Evolutionary conservation across 768 basidiomycete species (phyloP), one percentile per base, ranked within the genome.

Genomic region (Trametes punicea): DNA sequence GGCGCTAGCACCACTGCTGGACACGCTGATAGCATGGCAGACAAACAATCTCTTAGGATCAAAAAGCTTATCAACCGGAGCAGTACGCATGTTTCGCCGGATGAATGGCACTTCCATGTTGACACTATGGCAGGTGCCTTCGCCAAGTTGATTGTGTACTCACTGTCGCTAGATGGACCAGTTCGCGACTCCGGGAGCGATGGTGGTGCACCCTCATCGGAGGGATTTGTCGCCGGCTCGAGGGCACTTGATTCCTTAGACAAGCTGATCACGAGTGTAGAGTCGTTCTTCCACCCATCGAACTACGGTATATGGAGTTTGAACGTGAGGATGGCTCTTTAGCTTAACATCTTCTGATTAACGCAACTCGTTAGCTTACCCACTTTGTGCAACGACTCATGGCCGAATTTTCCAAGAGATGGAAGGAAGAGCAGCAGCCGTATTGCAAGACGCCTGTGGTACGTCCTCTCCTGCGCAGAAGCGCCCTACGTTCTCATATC

Each of bases 251-350:
- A 96, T 64, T 86, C 91, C 13, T 75, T 98, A 25, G 90, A 91
- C 62, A 85, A 85, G 62, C 73, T 98, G 38, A 83, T 98, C 58
- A 95, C 91, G 13, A 94, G 91, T 64, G 91, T 89, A 6, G 96
- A 98, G 67, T 85, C 88, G 0, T 96, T 89, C 76, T 98, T 98
- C 73, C 96, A 98, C 69, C 96, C 96, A 1, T 91, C 90, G 3
- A 97, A 97, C 67, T 85, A 85, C 27, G 95, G 95, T 3, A 74
- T 79, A 27, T 97, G 93, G 91, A 88, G 91, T 4, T 67, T 80
- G 51, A 67, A 74, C 56, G 84, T 88, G 61, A 57, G 78, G 67
- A 7, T 4, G 30, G 21, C n/a, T 21, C 23, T 56, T 26, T 36
- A 36, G 21, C 31, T n/a, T 39, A 20, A n/a, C n/a, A n/a, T n/a